Percentiles rank a stretch among this genome's conserved stretches.
Evolutionary conservation across 768 basidiomycete species (phyloP).

Genomic region (Trametes villosa): DNA sequence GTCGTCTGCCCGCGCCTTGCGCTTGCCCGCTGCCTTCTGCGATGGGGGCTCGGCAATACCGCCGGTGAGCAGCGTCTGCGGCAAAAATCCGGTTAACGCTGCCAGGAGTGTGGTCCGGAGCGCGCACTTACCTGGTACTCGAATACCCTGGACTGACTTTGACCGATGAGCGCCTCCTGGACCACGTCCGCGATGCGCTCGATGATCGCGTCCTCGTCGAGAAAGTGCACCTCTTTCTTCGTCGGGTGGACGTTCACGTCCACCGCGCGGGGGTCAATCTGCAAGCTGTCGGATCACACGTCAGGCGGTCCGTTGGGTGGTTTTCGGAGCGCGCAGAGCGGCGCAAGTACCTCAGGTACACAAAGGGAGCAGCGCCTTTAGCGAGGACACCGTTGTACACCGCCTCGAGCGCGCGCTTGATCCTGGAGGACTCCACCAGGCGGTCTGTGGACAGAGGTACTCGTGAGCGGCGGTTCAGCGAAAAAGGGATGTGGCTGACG

Average conservation of each 20-base stretch:
- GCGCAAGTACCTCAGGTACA: conserved; percentile 83
- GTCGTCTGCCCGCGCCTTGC: conserved; percentile 31
- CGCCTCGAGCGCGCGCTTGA: conserved; percentile 86
- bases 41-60: conserved; percentile 41
- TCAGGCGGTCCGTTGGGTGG: no score
- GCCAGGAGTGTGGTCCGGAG: background rate
- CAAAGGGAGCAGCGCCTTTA: conserved; percentile 87
- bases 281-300: conserved; percentile 53
- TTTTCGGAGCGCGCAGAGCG: background rate
- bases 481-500: conserved; percentile 32
- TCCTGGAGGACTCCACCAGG: conserved; percentile 83
- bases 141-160: conserved; percentile 63
- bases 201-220: conserved; percentile 87
- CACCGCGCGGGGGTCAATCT: conserved; percentile 84
- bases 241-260: conserved; percentile 99
- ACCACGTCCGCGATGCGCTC: conserved; percentile 76
- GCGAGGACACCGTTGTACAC: conserved; percentile 85
- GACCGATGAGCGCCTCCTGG: conserved; percentile 62
- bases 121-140: conserved; percentile 66
- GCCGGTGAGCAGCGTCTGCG: conserved; percentile 64
- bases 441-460: conserved; percentile 65
- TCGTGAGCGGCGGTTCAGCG: background rate
- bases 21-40: conserved; percentile 45
- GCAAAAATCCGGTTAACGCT: background rate
- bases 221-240: conserved; percentile 93